Evolutionary conservation across 2,329 filamentous ascomycete genomes (phyloP).

Genomic region (Phymatotrichopsis omnivora): DNA sequence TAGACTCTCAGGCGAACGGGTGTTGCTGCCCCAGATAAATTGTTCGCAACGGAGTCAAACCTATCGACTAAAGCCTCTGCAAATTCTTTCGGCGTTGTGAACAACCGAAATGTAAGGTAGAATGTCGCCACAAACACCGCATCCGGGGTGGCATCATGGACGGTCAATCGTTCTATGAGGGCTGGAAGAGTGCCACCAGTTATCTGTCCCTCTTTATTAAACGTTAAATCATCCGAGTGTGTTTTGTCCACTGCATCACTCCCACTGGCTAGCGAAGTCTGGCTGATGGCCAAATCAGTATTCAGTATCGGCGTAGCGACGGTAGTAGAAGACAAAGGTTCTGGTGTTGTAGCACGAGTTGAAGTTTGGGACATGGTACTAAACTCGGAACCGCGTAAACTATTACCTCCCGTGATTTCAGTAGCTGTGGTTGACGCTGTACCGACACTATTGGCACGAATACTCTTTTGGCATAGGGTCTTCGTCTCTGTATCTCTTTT

Average conservation of each 20-base stretch:
- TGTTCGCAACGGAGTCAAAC: slow-evolving; percentile 82
- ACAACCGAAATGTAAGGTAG: slow-evolving; percentile 90
- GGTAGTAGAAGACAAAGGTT: slow-evolving; percentile 37
- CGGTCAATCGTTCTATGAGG: slow-evolving; percentile 86
- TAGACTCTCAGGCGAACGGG: slow-evolving; percentile 86
- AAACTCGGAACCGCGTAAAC: slow-evolving; percentile 62
- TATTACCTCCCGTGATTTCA: slow-evolving; percentile 65
- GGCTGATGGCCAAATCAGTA: slow-evolving; percentile 18
- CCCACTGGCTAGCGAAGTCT: slow-evolving; percentile 17
- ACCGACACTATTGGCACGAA: slow-evolving; percentile 58
- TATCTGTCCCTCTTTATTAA: slow-evolving; percentile 92
- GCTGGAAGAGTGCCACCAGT: slow-evolving; percentile 83
- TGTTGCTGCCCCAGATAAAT: slow-evolving; percentile 54
- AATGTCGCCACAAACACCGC: slow-evolving; percentile 87
- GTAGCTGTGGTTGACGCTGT: slow-evolving; percentile 63
- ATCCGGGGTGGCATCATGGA: slow-evolving; percentile 85
- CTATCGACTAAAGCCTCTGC: slow-evolving; percentile 76
- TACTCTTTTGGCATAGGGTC: slow-evolving; percentile 33
- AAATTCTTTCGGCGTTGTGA: slow-evolving; percentile 70
- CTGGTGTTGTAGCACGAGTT: slow-evolving; percentile 79
- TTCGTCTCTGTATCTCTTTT: slow-evolving; percentile 36
- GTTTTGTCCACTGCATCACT: slow-evolving; percentile 50
- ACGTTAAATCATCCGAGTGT: slow-evolving; percentile 79
- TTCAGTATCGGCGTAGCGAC: slow-evolving; percentile 27
- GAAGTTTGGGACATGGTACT: slow-evolving; percentile 73